These are phyloP conservation scores for Posidonia oceanica DNA, from an alignment of 116 monocot genomes.

Conservation along the genomic window DNA sequence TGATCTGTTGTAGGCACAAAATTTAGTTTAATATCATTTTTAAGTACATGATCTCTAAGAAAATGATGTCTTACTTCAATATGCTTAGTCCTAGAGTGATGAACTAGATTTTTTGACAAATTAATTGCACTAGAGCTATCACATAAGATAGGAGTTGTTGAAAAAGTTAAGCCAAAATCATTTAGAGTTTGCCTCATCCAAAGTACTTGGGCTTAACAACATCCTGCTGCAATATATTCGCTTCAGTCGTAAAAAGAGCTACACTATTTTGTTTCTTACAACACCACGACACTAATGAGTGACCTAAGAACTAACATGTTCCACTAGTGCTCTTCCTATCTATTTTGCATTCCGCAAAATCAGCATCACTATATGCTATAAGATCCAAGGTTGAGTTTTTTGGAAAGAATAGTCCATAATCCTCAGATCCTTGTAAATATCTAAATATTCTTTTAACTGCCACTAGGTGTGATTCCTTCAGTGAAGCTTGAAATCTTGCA, in stretches of 20 bases:
- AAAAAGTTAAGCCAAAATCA: not conserved
- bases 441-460: too few species aligned
- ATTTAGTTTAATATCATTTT: not conserved
- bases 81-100: not conserved
- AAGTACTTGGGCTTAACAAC: not conserved
- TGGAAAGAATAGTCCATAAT: not conserved
- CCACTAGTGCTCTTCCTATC: not conserved
- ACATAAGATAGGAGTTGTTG: not conserved
- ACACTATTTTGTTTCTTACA: not conserved
- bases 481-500: not conserved
- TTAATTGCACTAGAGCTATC: not conserved
- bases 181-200: not conserved
- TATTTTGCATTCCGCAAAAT: not conserved
- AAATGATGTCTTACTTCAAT: conserved; percentile 1
- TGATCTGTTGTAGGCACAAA: not conserved
- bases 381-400: not conserved
- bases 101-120: not conserved
- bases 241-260: not conserved
- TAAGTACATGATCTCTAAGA: not conserved
- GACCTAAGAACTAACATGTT: too few species aligned
- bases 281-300: not conserved
- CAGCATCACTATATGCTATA: not conserved
- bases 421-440: not conserved
- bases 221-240: too few species aligned
- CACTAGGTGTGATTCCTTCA: not conserved